Conservation (phyloP, 305 asterid species). For the Fraxinus sp. region DNA sequence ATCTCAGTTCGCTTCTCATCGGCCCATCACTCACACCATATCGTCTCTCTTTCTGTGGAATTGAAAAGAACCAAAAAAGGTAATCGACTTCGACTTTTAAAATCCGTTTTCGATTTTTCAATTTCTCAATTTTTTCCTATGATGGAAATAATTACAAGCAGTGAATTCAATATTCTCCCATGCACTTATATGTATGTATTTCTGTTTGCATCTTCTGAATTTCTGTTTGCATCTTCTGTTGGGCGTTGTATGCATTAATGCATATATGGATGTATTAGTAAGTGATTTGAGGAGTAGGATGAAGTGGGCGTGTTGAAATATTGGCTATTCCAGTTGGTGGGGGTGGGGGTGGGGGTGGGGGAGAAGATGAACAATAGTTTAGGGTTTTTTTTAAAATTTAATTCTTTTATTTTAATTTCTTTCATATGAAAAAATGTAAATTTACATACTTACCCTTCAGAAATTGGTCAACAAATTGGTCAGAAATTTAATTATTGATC, state of each 20-base stretch:
- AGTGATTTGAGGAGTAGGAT: not conserved
- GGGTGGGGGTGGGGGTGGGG: too few species aligned
- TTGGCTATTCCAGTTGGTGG: not conserved
- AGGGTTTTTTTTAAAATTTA: too few species aligned
- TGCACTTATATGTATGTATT: not conserved
- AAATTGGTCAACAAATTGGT: too few species aligned
- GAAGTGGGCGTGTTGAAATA: not conserved
- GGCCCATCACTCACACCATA: constrained; percentile 8
- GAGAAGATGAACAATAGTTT: too few species aligned
- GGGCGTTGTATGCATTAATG: not conserved
- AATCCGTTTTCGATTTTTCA: constrained; percentile 32
- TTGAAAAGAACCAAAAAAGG: constrained; percentile 28
- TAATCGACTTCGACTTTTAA: constrained; percentile 27
- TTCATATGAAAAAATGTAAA: too few species aligned
- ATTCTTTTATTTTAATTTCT: too few species aligned
- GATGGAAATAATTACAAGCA: not conserved
- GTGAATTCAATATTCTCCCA: constrained; percentile 1
- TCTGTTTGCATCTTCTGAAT: constrained; percentile 15
- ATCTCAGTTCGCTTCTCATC: constrained; percentile 25
- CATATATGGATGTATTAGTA: not conserved
- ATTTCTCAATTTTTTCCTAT: not conserved
- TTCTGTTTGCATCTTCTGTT: not conserved
- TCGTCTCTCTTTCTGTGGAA: constrained; percentile 22
- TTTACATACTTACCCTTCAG: too few species aligned
- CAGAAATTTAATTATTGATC: too few species aligned